Base-by-base conservation (phyloP, 192 early-diverging fungal species). In the Backusella tuberculispora region DNA sequence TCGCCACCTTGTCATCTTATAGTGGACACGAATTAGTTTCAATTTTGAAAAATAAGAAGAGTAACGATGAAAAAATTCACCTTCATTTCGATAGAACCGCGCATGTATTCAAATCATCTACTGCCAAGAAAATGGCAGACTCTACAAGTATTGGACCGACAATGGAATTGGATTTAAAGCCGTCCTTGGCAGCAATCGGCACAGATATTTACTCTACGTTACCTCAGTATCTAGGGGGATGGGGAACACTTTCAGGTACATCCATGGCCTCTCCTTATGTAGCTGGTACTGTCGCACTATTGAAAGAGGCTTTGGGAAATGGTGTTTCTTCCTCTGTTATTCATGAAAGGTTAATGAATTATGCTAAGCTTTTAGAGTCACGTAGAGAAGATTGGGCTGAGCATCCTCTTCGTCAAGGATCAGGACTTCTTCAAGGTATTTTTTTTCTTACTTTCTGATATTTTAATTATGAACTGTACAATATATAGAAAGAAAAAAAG, bases 111-210 rank as follows among this genome's bases (percentile, higher is more conserved):
- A 66, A 66, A 14, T 83, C 85, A 69, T 77, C 85, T 8, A 74
- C 85, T 14, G 91, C 86, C 43, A 90, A 89, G 44, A 90, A 85
- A 41, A 80, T 95, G 6, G 94, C 94, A 15, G 63, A 72, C 37
- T 95, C 92, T 72, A 92, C 92, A 9, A 91, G 90, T 29, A 86
- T 87, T 78, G 96, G 96, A 3, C 87, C 92, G 0, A 88, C 87
- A 46, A 85, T 84, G 41, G 88, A 94, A 72, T 80, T 96, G 29
- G 79, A 90, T 41, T 37, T 86, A 24, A 85, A 85, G 67, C 86
- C 85, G 44, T 81, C 87, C 43, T 43, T 90, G 72, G 77, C 74
- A 45, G 85, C 82, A 60, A 78, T 85, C 34, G 88, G 88, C 69
- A 84, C 84, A n/a, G 72, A 75, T 48, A 81, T 90, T 24, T 85